A percentile compares a stretch with the other conserved stretches of the same genome.
Conservation (phyloP, 805 yeast genomes). For the Zygosaccharomyces rouxii region DNA sequence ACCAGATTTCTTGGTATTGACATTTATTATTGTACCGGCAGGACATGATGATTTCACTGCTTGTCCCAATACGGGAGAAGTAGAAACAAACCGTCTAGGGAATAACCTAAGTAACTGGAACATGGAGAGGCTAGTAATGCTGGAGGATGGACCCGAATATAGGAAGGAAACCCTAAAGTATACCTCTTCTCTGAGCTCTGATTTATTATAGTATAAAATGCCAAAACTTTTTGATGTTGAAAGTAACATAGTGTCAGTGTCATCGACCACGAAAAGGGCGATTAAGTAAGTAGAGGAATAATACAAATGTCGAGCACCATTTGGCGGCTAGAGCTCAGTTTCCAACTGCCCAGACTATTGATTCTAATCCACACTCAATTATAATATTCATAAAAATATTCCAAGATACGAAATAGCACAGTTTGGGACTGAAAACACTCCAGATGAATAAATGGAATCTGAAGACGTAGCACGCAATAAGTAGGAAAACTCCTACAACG, state of each 20-base stretch:
- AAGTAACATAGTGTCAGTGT: not conserved
- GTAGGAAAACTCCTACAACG: conserved; percentile 51
- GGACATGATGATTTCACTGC: conserved; percentile 46
- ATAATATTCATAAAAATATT: conserved; percentile 45
- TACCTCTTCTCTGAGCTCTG: not conserved
- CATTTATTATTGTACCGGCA: conserved; percentile 68
- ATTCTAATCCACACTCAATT: conserved; percentile 35
- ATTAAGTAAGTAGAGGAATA: not conserved
- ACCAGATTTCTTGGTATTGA: conserved; percentile 74
- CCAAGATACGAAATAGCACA: conserved; percentile 81
- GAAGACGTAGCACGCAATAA: conserved; percentile 65
- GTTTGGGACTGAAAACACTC: conserved; percentile 96
- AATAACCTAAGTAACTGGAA: not conserved
- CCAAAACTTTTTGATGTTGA: not conserved
- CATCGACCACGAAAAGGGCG: not conserved
- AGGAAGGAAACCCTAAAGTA: not conserved
- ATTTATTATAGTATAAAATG: not conserved
- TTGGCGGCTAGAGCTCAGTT: not conserved
- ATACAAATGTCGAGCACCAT: not conserved
- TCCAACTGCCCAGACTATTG: not conserved
- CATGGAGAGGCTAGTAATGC: not conserved
- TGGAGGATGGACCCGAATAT: not conserved
- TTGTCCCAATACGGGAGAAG: conserved; percentile 4
- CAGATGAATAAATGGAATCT: conserved; percentile 89
- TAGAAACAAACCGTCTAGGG: conserved; percentile 10